Evolutionary conservation across 164 flowering plant species (phyloP), one percentile per base, ranked within the genome.

Genomic region (Annona squamosa): DNA sequence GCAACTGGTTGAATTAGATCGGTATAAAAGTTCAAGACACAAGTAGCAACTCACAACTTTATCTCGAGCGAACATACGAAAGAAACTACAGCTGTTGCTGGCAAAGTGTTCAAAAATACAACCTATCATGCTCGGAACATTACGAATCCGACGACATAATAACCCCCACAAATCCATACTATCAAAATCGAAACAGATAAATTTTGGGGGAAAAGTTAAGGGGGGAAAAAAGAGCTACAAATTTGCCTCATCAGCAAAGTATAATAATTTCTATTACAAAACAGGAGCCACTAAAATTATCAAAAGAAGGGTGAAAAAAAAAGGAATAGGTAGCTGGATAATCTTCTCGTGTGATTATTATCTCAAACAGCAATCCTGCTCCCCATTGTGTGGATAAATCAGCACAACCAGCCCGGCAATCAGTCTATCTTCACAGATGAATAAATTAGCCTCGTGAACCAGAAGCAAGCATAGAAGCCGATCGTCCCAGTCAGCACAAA

Each of bases 391-490:
- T 16, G n/a, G 68, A 42, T 17, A 66, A 66, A 66, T 44, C n/a
- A 43, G 13, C 68, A 66, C 16, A 6, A 7, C 68, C 42, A 41
- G 18, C 41, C 17, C 68, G 12, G 3, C 67, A 77, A 69, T 84
- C 64, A 93, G 77, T 93, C 98, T 47, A 91, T 91, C 88, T 93
- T 93, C 76, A 93, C 95, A 0, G 97, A 93, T 37, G 98, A 93
- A 80, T 93, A 93, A 68, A 93, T 90, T 71, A 93, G 97, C 87
- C 92, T 87, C 6, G 97, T 91, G 85, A 93, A 93, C 96, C 88
- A 88, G 84, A 93, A 87, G 80, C 98, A 93, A 0, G 97, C 96
- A 70, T 86, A 93, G 85, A 93, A 93, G 59, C 98, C 98, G 69
- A 91, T 87, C 0, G 94, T 83, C 44, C 98, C 98, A 0, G 97